Percentiles rank a stretch among this genome's conserved stretches.
Conservation (phyloP, 2,329 filamentous ascomycete genomes). For the Bipolaris cookei region DNA sequence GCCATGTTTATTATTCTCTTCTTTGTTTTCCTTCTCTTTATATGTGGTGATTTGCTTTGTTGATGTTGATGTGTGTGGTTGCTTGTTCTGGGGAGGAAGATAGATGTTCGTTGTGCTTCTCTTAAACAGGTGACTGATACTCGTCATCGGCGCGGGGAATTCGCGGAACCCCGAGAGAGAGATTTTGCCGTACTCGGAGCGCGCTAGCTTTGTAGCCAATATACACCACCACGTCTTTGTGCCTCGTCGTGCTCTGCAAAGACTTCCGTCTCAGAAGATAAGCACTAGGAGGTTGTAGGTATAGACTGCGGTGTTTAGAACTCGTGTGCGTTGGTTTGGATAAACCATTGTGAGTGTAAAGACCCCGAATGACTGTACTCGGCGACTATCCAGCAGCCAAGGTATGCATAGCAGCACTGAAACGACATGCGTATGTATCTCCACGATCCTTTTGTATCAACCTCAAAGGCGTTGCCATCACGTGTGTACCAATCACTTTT, state of each 20-base stretch:
- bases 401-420: background rate
- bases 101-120: background rate
- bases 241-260: background rate
- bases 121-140: background rate
- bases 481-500: background rate
- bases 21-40: background rate
- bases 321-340: no score
- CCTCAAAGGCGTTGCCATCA: background rate
- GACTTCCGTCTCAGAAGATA: background rate
- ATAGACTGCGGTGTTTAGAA: background rate
- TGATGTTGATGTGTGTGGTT: background rate
- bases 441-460: background rate
- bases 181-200: background rate
- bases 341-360: background rate
- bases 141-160: background rate
- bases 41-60: background rate
- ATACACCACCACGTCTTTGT: no score
- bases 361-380: background rate
- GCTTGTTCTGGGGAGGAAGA: background rate
- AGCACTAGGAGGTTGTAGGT: background rate
- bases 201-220: background rate
- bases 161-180: background rate
- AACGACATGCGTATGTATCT: background rate
- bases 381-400: background rate
- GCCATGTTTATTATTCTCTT: background rate